A percentile compares a stretch with the other conserved stretches of the same genome.
These are phyloP conservation scores for Phytophthora sojae DNA, from an alignment of 352 stramenopile species.

Conservation along the genomic window DNA sequence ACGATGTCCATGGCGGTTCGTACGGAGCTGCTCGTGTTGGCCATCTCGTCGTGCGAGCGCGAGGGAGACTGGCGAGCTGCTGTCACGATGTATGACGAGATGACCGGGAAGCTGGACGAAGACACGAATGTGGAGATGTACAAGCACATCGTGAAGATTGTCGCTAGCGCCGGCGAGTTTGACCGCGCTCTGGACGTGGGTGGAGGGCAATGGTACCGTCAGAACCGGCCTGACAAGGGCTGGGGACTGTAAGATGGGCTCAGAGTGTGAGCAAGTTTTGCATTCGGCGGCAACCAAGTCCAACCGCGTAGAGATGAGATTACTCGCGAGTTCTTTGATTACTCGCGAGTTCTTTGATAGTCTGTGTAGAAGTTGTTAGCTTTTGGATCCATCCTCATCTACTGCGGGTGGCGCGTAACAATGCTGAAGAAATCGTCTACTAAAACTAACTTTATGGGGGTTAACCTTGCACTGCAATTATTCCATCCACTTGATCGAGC, in stretches of 20 bases:
- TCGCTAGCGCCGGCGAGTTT: constrained; percentile 84
- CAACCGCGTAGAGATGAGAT: background rate
- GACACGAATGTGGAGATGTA: constrained; percentile 80
- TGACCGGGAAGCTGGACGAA: constrained; percentile 61
- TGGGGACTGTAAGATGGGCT: constrained; percentile 46
- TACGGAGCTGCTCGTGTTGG: constrained; percentile 53
- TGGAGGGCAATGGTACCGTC: constrained; percentile 85
- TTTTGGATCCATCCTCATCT: constrained; percentile 1
- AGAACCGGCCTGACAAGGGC: constrained; percentile 77
- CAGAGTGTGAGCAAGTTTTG: constrained; percentile 4
- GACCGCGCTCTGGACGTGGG: constrained; percentile 87
- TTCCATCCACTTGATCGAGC: constrained; percentile 90
- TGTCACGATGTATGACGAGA: constrained; percentile 81
- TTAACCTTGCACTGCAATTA: constrained; percentile 24
- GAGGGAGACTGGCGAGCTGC: constrained; percentile 77
- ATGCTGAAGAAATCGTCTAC: constrained; percentile 12
- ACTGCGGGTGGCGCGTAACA: constrained; percentile 1
- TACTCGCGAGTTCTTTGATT: background rate
- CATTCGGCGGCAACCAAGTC: background rate
- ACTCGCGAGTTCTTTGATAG: background rate
- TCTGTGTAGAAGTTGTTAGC: constrained; percentile 4
- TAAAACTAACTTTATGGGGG: constrained; percentile 36
- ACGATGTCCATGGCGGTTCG: constrained; percentile 63
- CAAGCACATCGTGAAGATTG: constrained; percentile 84
- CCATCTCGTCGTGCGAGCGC: constrained; percentile 67